phyloP scores from a whole-genome alignment of 2,329 filamentous ascomycete genomes.

The Penicillium aurantiogriseum region DNA sequence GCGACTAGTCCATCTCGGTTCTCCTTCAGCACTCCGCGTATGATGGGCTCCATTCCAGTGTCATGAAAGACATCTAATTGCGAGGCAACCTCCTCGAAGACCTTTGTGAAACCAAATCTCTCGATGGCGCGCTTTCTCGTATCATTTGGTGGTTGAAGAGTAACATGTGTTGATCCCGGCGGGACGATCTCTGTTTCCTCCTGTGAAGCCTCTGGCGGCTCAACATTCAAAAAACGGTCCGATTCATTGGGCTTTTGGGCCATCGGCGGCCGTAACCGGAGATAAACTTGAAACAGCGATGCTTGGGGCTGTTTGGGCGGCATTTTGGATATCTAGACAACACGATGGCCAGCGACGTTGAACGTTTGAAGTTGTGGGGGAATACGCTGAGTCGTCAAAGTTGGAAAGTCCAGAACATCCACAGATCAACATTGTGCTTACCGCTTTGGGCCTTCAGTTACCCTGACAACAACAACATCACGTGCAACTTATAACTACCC shows the following conservation, averaged over 20 bases:
- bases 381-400: background rate
- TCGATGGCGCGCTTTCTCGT: slow-evolving; percentile 82
- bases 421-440: slow-evolving; percentile 6
- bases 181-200: slow-evolving; percentile 31
- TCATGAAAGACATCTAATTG: slow-evolving; percentile 86
- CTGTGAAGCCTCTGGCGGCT: slow-evolving; percentile 48
- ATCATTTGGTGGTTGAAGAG: slow-evolving; percentile 76
- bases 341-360: background rate
- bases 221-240: slow-evolving; percentile 76
- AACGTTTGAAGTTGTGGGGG: background rate
- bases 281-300: slow-evolving; percentile 84
- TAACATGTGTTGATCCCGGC: slow-evolving; percentile 64
- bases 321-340: slow-evolving; percentile 16
- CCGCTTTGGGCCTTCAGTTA: background rate
- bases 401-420: slow-evolving; percentile 4
- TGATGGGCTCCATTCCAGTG: slow-evolving; percentile 69
- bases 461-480: background rate
- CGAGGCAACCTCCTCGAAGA: slow-evolving; percentile 82
- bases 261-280: slow-evolving; percentile 73
- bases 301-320: slow-evolving; percentile 50
- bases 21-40: slow-evolving; percentile 79
- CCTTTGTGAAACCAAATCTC: slow-evolving; percentile 88
- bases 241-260: slow-evolving; percentile 41
- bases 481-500: background rate
- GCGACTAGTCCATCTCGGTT: slow-evolving; percentile 87